phyloP scores from a whole-genome alignment of 805 yeast species.

The Saturnispora hagleri region DNA sequence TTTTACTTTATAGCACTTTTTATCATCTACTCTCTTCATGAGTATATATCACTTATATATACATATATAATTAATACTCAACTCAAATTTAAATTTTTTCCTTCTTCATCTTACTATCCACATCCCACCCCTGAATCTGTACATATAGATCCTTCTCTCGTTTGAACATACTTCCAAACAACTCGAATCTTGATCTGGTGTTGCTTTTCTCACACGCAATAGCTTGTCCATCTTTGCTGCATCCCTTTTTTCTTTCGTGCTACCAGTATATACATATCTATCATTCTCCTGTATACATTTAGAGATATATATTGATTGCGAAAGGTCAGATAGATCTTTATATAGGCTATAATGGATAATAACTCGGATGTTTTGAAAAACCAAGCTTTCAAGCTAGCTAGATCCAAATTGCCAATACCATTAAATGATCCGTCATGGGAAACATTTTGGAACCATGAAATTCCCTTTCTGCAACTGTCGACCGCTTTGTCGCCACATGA shows the following conservation, averaged over 20 bases:
- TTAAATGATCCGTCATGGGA: constrained; percentile 27
- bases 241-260: neutral
- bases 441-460: constrained; percentile 40
- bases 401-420: constrained; percentile 23
- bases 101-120: neutral
- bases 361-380: neutral
- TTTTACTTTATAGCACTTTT: neutral
- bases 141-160: neutral
- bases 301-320: neutral
- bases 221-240: neutral
- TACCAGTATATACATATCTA: neutral
- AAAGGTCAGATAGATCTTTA: neutral
- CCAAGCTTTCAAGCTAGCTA: neutral
- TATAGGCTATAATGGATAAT: neutral
- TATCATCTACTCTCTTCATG: neutral
- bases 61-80: neutral
- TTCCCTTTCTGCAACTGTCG: constrained; percentile 46
- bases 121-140: neutral
- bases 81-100: neutral
- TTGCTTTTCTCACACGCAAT: too few relatives aligned
- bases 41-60: neutral
- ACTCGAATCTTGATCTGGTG: too few relatives aligned
- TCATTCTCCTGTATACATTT: neutral
- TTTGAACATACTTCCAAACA: too few relatives aligned
- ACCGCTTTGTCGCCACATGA: constrained; percentile 49